A percentile compares a stretch with the other conserved stretches of the same genome.
Evolutionary conservation across 176 grass and related monocot species (phyloP).

Genomic region (Aegilops bicornis): DNA sequence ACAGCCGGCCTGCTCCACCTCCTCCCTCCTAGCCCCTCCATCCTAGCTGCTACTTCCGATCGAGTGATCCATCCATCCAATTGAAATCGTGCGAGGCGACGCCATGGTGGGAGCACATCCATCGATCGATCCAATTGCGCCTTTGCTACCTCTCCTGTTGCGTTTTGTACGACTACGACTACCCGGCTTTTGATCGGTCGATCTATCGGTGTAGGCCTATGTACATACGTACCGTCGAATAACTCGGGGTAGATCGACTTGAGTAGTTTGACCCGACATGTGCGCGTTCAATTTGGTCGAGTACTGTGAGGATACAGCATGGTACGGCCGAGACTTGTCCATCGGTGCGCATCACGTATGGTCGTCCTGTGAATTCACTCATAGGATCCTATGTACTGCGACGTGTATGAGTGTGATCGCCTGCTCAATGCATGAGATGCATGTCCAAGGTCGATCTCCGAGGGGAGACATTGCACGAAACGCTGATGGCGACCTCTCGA

Average conservation of each 20-base stretch:
- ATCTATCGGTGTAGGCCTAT: neutral
- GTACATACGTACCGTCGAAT: neutral
- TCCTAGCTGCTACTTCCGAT: neutral
- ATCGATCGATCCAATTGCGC: conserved; percentile 17
- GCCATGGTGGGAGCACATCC: conserved; percentile 12
- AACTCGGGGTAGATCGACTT: neutral
- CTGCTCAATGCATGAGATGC: neutral
- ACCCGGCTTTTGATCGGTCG: neutral
- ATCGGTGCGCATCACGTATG: neutral
- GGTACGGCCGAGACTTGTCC: neutral
- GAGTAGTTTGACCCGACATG: neutral
- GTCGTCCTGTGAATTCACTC: neutral
- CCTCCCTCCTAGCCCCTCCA: neutral
- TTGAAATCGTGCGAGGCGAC: conserved; percentile 6
- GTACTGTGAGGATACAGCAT: neutral
- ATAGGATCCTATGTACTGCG: neutral
- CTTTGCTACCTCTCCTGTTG: conserved; percentile 4
- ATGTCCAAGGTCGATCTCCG: neutral
- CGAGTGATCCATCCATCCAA: neutral
- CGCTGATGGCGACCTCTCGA: conserved; percentile 19
- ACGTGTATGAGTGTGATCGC: neutral
- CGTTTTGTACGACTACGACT: neutral
- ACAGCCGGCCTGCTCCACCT: neutral
- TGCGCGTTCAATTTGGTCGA: neutral
- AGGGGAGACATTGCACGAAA: conserved; percentile 2